These are phyloP conservation scores for Diaporthe velutina DNA, from an alignment of 2,329 filamentous ascomycete genomes.

Conservation along the genomic window DNA sequence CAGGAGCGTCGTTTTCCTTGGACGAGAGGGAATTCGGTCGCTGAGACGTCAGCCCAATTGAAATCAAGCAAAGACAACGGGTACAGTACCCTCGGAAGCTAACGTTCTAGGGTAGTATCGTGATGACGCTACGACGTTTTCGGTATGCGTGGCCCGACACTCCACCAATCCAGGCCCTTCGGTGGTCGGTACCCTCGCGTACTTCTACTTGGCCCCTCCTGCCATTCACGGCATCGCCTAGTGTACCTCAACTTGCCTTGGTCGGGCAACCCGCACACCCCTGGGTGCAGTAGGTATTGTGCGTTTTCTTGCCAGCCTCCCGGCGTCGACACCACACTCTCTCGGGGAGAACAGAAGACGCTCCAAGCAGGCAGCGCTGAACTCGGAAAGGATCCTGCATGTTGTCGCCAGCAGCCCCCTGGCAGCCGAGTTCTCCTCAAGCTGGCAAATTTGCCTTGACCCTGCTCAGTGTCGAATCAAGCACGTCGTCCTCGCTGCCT, in stretches of 20 bases:
- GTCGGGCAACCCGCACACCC: neutral
- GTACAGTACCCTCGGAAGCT: neutral
- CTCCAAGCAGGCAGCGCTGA: conserved; percentile 7
- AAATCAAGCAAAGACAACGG: neutral
- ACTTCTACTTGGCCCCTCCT: conserved; percentile 5
- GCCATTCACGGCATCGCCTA: neutral
- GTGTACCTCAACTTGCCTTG: conserved; percentile 16
- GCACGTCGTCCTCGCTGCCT: neutral
- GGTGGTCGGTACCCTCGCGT: neutral
- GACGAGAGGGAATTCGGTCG: neutral
- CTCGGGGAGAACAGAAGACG: neutral
- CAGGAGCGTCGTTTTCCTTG: conserved; percentile 20
- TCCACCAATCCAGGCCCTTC: neutral
- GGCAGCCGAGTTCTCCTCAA: neutral
- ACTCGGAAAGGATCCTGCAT: conserved; percentile 17
- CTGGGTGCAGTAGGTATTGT: neutral
- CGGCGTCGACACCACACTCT: neutral
- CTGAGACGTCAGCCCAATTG: neutral
- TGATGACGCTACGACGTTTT: neutral
- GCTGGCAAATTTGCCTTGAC: conserved; percentile 23
- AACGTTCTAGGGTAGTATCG: neutral
- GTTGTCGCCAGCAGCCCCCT: conserved; percentile 1
- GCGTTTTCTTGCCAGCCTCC: neutral
- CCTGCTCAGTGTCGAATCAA: conserved; percentile 8
- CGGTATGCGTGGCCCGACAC: neutral